Evolutionary conservation across 116 monocot genomes (phyloP).

Genomic region (Papilionanthe hybrid): DNA sequence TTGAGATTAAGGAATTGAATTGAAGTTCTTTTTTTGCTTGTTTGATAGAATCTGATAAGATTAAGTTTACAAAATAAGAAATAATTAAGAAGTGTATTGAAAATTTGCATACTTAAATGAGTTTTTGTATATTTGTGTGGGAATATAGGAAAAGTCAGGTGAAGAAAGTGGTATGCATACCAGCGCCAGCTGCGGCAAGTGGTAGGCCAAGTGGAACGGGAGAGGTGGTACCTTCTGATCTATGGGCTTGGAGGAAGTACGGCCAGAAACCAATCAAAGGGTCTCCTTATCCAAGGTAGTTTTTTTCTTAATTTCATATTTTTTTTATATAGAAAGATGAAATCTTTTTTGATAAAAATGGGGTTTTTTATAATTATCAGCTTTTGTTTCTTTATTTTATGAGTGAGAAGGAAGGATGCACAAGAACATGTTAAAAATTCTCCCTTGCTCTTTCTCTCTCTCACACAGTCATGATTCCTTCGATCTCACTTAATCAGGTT

Average conservation of each 20-base stretch:
- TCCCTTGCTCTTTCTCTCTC: neutral
- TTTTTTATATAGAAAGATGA: neutral
- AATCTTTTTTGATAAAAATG: neutral
- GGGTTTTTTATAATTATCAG: neutral
- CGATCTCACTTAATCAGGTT: neutral
- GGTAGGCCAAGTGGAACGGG: constrained; percentile 46
- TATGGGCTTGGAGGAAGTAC: constrained; percentile 99
- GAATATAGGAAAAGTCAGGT: constrained; percentile 66
- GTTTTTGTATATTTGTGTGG: neutral
- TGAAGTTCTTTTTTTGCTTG: neutral
- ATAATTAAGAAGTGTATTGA: neutral
- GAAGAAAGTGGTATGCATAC: constrained; percentile 97
- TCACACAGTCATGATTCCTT: neutral
- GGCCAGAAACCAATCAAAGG: constrained; percentile 99
- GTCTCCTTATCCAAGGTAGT: constrained; percentile 92
- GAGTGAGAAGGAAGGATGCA: neutral
- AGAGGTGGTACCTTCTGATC: constrained; percentile 94
- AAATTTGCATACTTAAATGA: neutral
- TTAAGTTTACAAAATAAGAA: neutral
- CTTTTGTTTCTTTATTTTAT: neutral
- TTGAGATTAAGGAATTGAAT: neutral
- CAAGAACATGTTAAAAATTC: neutral
- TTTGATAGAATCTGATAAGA: neutral
- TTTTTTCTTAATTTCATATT: neutral
- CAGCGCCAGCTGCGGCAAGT: constrained; percentile 74